A percentile compares a stretch with the other conserved stretches of the same genome.
Conservation (phyloP, 2,329 filamentous ascomycete genomes). For the Clarireedia hainanense region DNA sequence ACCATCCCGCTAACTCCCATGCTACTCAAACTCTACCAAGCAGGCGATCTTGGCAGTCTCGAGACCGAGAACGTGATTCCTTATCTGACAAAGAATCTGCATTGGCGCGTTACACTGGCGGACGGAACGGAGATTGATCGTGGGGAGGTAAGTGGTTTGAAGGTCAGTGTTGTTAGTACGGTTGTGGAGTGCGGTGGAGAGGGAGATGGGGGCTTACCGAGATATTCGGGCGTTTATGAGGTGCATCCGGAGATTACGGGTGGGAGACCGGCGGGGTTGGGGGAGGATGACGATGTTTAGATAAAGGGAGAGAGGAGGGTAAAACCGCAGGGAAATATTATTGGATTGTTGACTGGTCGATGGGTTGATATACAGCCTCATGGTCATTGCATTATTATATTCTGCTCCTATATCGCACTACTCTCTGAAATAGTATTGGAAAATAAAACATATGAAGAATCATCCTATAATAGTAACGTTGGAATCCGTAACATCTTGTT, state of each 20-base stretch:
- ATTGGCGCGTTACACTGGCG: conserved; percentile 24
- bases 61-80: conserved; percentile 27
- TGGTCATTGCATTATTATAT: too few relatives aligned
- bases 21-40: conserved; percentile 26
- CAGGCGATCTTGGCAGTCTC: conserved; percentile 25
- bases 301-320: neutral
- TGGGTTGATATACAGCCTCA: too few relatives aligned
- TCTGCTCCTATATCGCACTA: too few relatives aligned
- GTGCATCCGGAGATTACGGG: conserved; percentile 24
- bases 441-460: too few relatives aligned
- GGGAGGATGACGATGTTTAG: conserved; percentile 5
- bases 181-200: conserved; percentile 17
- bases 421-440: too few relatives aligned
- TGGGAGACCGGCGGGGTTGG: conserved; percentile 19
- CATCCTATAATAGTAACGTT: too few relatives aligned
- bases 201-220: conserved; percentile 15
- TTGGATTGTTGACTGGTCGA: too few relatives aligned
- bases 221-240: conserved; percentile 24
- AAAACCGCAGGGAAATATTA: too few relatives aligned
- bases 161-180: conserved; percentile 24
- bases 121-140: conserved; percentile 19
- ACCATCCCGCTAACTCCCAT: conserved; percentile 33
- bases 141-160: conserved; percentile 22
- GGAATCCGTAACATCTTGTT: too few relatives aligned
- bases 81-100: conserved; percentile 26